Evolutionary conservation across 164 flowering plant genomes (phyloP).

Genomic region (Liquidambar formosana): DNA sequence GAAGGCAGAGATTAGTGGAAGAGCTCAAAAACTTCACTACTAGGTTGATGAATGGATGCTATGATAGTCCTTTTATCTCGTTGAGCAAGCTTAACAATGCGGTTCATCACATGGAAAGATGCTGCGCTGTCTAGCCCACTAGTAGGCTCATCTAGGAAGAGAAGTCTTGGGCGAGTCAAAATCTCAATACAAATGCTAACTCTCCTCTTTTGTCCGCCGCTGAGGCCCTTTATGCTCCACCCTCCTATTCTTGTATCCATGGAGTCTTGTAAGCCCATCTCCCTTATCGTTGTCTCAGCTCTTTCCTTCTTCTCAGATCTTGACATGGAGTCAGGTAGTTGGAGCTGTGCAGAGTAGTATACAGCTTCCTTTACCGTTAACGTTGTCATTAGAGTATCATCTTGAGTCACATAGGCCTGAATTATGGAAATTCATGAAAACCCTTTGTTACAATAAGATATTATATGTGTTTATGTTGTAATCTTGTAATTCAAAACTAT

Average conservation of each 20-base stretch:
- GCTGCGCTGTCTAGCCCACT: slow-evolving; percentile 41
- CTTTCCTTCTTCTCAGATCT: slow-evolving; percentile 22
- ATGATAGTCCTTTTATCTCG: slow-evolving; percentile 27
- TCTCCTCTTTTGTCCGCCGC: slow-evolving; percentile 37
- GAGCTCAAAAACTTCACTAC: slow-evolving; percentile 34
- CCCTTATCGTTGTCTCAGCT: slow-evolving; percentile 26
- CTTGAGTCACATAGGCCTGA: slow-evolving; percentile 42
- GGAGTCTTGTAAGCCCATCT: slow-evolving; percentile 32
- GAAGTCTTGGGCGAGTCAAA: slow-evolving; percentile 26
- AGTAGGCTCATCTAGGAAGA: slow-evolving; percentile 39
- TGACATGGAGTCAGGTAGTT: slow-evolving; percentile 35
- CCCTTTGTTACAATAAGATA: neutral
- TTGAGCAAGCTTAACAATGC: slow-evolving; percentile 14
- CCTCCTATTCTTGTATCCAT: slow-evolving; percentile 32
- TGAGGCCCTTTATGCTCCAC: slow-evolving; percentile 25
- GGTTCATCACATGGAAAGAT: slow-evolving; percentile 29
- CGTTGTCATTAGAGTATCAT: slow-evolving; percentile 30
- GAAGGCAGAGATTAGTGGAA: slow-evolving; percentile 31
- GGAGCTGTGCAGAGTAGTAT: slow-evolving; percentile 36
- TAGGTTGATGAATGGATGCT: slow-evolving; percentile 36
- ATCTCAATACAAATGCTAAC: slow-evolving; percentile 38
- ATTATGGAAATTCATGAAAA: neutral
- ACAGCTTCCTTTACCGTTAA: slow-evolving; percentile 35
- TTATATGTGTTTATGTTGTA: too few species aligned
- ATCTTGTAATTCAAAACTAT: too few species aligned